Base-by-base conservation (phyloP, 331 rosid species). In the Arachis monticola region DNA sequence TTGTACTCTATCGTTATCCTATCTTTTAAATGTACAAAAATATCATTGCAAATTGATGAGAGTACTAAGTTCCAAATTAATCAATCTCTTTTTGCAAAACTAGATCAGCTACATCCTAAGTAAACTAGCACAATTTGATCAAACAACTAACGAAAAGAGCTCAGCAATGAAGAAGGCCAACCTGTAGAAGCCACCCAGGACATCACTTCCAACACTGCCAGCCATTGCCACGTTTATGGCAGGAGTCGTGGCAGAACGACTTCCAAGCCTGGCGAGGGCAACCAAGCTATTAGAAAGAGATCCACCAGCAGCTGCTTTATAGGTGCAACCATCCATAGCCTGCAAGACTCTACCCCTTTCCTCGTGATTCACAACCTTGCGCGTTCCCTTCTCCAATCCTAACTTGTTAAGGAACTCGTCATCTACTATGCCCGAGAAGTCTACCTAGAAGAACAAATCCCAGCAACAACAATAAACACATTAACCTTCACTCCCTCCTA, bases 291-390 rank as follows among this genome's bases (percentile, higher is more conserved):
- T 94, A 7, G 97, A 94, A 63, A 94, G 97, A 42, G 99, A 94
- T 22, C 99, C 99, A 61, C 99, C 99, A 27, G 97, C 99, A 1
- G 97, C 99, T 8, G 99, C 99, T 84, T 92, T 94, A 81, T 94
- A 94, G 91, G 84, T 90, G 77, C 97, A 85, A 14, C 99, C 99
- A 72, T 94, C 99, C 99, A 94, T 94, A 30, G 97, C 99, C 80
- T 73, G 87, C 88, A 94, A 87, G 68, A 92, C 94, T 80, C 89
- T 83, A 22, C 99, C 97, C 70, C 99, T 88, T 83, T 90, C 99
- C 83, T 94, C 97, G 13, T 90, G 99, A 76, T 92, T 85, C 67
- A 92, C 90, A 30, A 92, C 77, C 85, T 88, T 94, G 84, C 97
- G 71, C 2, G 91, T 88, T 69, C 97, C 99, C 86, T 94, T 94